phyloP scores from a whole-genome alignment of 768 basidiomycete genomes.

The Pisolithus marmoratus region DNA sequence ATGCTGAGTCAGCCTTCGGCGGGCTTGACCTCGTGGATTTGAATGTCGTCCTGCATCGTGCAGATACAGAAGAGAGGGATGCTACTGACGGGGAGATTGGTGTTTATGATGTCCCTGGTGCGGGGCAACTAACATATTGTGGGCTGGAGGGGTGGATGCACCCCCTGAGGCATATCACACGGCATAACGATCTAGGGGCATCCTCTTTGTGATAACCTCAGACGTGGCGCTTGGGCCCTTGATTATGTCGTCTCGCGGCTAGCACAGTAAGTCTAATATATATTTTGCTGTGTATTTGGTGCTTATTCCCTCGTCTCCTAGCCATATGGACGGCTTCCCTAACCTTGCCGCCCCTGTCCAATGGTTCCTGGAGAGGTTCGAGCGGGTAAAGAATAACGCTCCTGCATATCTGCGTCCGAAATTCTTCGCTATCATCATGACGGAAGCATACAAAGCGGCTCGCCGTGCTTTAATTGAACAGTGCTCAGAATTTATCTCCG shows the following conservation, averaged over 20 bases:
- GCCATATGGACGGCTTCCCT: conserved; percentile 60
- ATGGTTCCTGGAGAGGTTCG: conserved; percentile 89
- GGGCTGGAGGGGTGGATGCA: conserved; percentile 98
- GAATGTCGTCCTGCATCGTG: conserved; percentile 80
- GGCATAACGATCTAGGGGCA: conserved; percentile 92
- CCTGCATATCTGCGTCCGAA: conserved; percentile 92
- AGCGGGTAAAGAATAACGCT: conserved; percentile 63
- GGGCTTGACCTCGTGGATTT: conserved; percentile 80
- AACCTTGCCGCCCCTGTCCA: conserved; percentile 61
- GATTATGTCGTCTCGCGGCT: conserved; percentile 79
- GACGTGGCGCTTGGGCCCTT: conserved; percentile 87
- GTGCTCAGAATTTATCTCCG: conserved; percentile 77
- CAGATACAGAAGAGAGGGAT: conserved; percentile 89
- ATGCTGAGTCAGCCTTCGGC: conserved; percentile 66
- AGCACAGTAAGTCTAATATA: conserved; percentile 46
- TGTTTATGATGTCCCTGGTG: conserved; percentile 71
- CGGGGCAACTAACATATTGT: conserved; percentile 80
- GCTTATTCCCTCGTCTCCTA: conserved; percentile 20
- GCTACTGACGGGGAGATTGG: conserved; percentile 79
- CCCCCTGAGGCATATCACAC: conserved; percentile 76
- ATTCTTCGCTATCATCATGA: conserved; percentile 90
- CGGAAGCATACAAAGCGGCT: conserved; percentile 89
- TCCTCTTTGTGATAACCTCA: conserved; percentile 79
- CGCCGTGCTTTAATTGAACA: conserved; percentile 80
- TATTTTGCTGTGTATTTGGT: conserved; percentile 8